These are phyloP conservation scores for Neurospora terricola DNA, from an alignment of 495 filamentous ascomycete species.

Conservation along the genomic window DNA sequence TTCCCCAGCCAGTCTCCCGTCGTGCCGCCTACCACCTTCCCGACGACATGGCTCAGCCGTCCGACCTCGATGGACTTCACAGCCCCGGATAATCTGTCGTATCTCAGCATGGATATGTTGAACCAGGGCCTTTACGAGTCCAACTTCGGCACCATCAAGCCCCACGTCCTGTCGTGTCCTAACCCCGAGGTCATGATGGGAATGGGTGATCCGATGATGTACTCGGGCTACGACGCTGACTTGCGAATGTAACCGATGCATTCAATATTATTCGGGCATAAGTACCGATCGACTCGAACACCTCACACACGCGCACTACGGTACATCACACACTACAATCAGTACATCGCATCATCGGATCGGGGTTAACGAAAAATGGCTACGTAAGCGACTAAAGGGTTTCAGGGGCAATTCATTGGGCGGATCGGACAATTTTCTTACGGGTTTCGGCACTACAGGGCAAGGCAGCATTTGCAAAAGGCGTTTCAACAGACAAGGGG, in stretches of 20 bases:
- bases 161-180: slow-evolving; percentile 32
- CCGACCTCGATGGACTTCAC: slow-evolving; percentile 23
- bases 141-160: slow-evolving; percentile 38
- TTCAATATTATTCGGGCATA: neutral
- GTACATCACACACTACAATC: neutral
- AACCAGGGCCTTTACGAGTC: slow-evolving; percentile 34
- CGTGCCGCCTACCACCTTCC: slow-evolving; percentile 2
- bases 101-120: slow-evolving; percentile 33
- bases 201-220: slow-evolving; percentile 40
- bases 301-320: neutral
- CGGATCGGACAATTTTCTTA: neutral
- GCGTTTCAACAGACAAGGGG: neutral
- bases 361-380: neutral
- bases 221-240: neutral
- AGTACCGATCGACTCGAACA: neutral
- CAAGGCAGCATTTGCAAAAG: neutral
- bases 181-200: slow-evolving; percentile 41
- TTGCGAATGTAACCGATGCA: neutral
- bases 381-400: neutral
- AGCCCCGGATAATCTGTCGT: slow-evolving; percentile 7
- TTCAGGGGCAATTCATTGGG: neutral
- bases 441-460: neutral
- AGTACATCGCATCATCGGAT: neutral
- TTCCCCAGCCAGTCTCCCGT: slow-evolving; percentile 22
- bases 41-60: slow-evolving; percentile 25